These are phyloP conservation scores for Colletotrichum tanaceti DNA, from an alignment of 2,329 filamentous ascomycete species.

Conservation along the genomic window DNA sequence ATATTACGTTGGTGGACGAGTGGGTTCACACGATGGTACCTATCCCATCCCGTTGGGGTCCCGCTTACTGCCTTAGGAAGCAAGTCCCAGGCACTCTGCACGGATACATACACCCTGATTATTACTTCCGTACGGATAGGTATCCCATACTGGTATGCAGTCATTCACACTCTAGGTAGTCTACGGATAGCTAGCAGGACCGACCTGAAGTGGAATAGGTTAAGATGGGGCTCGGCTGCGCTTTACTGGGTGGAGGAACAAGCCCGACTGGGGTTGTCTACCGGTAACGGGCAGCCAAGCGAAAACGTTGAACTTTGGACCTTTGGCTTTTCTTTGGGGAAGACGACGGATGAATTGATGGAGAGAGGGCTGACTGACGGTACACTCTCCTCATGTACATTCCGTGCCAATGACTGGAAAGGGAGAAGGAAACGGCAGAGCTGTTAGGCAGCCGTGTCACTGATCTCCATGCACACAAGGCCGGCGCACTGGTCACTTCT, in stretches of 20 bases:
- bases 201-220: conserved; percentile 29
- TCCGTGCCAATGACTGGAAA: too few relatives aligned
- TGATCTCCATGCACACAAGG: not conserved
- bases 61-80: too few relatives aligned
- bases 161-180: not conserved
- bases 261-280: conserved; percentile 17
- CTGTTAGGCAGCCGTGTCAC: too few relatives aligned
- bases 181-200: conserved; percentile 27
- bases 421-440: too few relatives aligned
- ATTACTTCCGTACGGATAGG: too few relatives aligned
- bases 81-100: too few relatives aligned
- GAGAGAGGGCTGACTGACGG: not conserved
- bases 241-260: conserved; percentile 34
- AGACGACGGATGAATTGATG: conserved; percentile 12
- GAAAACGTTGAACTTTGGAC: conserved; percentile 23
- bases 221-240: conserved; percentile 32
- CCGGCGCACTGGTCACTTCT: conserved; percentile 31
- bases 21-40: too few relatives aligned
- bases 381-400: too few relatives aligned
- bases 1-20: not conserved
- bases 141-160: not conserved
- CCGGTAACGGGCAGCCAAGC: conserved; percentile 29
- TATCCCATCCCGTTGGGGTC: not conserved
- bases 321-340: conserved; percentile 20
- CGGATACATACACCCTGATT: too few relatives aligned